Evolutionary conservation across 1,139 yeast species (phyloP), one percentile per base, ranked within the genome.

Genomic region (Pichia terricola): DNA sequence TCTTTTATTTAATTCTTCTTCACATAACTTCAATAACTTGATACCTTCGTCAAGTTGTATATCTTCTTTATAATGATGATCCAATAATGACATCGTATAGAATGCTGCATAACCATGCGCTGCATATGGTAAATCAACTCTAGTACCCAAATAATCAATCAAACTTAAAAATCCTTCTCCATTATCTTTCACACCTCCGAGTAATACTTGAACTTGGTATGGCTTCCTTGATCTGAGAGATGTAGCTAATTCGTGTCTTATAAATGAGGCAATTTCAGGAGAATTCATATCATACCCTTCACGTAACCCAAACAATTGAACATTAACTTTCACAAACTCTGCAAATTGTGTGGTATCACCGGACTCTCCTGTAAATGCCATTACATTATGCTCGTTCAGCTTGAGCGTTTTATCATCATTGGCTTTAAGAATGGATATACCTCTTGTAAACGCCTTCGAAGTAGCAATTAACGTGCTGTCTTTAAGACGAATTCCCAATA

Each of bases 261-360:
- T 82, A 64, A 81, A 91, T 40, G 94, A 79, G 9, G 97, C 89
- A 45, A 88, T 81, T 8, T 95, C 95, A 53, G 78, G 72, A 26
- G 94, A 89, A 31, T 83, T 73, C 63, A 91, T 72, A 58, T 88
- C 96, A 50, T 73, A 70, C 52, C 82, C 81, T 61, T 91, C 94
- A 57, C 97, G 76, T 74, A 88, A 87, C 45, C 87, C 79, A 61
- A 85, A 82, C 51, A 91, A 73, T 64, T 86, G 95, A 54, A 88
- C 78, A 61, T 94, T 91, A 42, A 96, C 98, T 63, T 86, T 94
- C 50, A 88, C 77, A 60, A 81, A 86, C 61, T 91, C 97, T 38
- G 96, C 94, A 66, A 91, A 89, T 62, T 91, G 95, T n/a, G 85
- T 89, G 11, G 97, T 86, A 62, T 91, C 99, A 48, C 98, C 98